Evolutionary conservation across 2,329 filamentous ascomycete genomes (phyloP), one percentile per base, ranked within the genome.

Genomic region (Colletotrichum theobromicola): DNA sequence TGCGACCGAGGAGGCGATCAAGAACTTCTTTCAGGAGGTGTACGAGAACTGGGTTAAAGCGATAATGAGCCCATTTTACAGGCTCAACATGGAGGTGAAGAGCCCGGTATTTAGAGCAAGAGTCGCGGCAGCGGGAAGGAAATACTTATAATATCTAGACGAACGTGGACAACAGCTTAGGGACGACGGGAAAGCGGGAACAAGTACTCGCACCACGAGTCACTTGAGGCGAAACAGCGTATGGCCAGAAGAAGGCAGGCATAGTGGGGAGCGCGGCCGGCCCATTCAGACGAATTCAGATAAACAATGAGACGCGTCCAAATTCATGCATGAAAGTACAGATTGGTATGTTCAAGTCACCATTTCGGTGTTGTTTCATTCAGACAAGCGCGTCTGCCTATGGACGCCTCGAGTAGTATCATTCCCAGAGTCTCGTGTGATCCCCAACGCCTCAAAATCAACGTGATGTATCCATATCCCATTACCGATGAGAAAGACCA

Each of bases 11-110:
- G 97, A 99, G 86, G 96, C 97, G 6, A 94, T 98, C 79, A 93
- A 95, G 82, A 95, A 95, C 84, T 99, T 98, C 87, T 98, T 99
- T 87, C 89, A 90, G 18, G 97, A 99, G 82, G 94, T 98, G 15
- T 98, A 98, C 85, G 97, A 99, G 85, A 95, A 93, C 78, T 99
- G 96, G 93, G 91, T 98, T 77, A 99, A 99, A 89, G 94, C 96
- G 15, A 92, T 96, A 72, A 98, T 99, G 97, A 98, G 92, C 82
- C 97, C 97, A 0, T 99, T 99, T 83, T 98, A 98, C 87, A 89
- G 90, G 68, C 91, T 93, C 70, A 96, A 98, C 77, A 94, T 94
- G 89, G 93, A 94, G 79, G 93, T 99, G 67, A 92, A 90, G 81
- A 98, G 96, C 84, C 94, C 95, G 0, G 90, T 98, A 2, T 99